Conservation (phyloP, 140 eudicot genomes). For the Cichorium intybus region DNA sequence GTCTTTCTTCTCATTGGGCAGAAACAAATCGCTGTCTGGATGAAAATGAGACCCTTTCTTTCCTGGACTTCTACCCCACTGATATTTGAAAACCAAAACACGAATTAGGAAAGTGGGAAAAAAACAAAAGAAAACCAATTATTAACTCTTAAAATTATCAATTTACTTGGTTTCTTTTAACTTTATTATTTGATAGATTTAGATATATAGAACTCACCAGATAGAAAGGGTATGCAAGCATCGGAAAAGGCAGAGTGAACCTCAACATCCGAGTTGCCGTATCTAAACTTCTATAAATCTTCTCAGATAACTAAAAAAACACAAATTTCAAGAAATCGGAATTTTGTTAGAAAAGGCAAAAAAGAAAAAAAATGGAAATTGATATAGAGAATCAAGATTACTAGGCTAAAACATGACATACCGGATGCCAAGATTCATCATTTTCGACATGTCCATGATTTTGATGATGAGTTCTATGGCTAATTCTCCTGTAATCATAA, state of each 20-base stretch:
- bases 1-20: conserved; percentile 65
- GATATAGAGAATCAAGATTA: conserved; percentile 1
- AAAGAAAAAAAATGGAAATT: background rate
- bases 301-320: conserved; percentile 66
- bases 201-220: conserved; percentile 59
- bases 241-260: conserved; percentile 89
- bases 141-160: background rate
- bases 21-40: conserved; percentile 78
- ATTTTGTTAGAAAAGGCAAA: background rate
- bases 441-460: conserved; percentile 98
- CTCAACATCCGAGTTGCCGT: conserved; percentile 44
- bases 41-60: conserved; percentile 84
- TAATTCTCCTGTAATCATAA: conserved; percentile 72
- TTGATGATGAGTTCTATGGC: conserved; percentile 98
- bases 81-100: conserved; percentile 16
- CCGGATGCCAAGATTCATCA: conserved; percentile 99
- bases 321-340: conserved; percentile 1
- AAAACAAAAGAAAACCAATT: background rate
- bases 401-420: too few species aligned
- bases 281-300: conserved; percentile 62
- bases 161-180: background rate
- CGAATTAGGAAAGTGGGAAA: background rate
- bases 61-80: conserved; percentile 97
- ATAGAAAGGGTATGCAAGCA: conserved; percentile 94
- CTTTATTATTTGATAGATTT: background rate